Evolutionary conservation across 345 rosid species (phyloP).

Genomic region (Moricandia arvensis): DNA sequence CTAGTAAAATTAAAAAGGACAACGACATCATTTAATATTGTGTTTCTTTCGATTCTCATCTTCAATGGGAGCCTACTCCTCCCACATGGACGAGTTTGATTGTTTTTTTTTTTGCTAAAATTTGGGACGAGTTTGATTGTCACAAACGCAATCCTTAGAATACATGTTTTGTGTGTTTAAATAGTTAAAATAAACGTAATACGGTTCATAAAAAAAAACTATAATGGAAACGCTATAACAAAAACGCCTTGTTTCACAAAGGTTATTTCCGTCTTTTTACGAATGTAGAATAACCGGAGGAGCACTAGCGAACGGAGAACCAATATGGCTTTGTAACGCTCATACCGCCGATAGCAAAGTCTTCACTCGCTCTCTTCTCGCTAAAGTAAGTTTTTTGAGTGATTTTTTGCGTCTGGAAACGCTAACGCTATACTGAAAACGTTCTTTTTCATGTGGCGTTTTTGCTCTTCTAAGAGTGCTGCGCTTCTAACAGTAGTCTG

Average conservation of each 20-base stretch:
- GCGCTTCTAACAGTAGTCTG: slow-evolving; percentile 71
- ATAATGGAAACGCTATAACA: not conserved
- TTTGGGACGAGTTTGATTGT: not conserved
- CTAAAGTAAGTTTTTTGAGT: slow-evolving; percentile 58
- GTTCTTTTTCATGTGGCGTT: slow-evolving; percentile 13
- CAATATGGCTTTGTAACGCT: slow-evolving; percentile 85
- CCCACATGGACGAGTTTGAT: not conserved
- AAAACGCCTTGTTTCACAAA: not conserved
- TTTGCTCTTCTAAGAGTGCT: slow-evolving; percentile 63
- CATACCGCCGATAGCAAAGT: slow-evolving; percentile 75
- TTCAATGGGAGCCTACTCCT: not conserved
- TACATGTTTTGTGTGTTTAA: not conserved
- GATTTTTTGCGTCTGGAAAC: not conserved
- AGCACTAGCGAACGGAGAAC: slow-evolving; percentile 53
- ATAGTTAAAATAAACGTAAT: not conserved
- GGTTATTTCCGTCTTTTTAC: not conserved
- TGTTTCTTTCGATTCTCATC: not conserved
- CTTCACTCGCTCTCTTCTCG: slow-evolving; percentile 88
- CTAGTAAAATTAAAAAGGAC: not conserved
- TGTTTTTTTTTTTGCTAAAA: not conserved
- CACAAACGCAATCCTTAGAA: not conserved
- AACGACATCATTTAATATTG: not conserved
- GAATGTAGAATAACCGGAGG: slow-evolving; percentile 76
- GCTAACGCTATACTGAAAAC: slow-evolving; percentile 24
- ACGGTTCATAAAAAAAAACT: not conserved